Evolutionary conservation across 78 protist genomes (phyloP), one percentile per base, ranked within the genome.

Genomic region (Emiliania huxleyi): DNA sequence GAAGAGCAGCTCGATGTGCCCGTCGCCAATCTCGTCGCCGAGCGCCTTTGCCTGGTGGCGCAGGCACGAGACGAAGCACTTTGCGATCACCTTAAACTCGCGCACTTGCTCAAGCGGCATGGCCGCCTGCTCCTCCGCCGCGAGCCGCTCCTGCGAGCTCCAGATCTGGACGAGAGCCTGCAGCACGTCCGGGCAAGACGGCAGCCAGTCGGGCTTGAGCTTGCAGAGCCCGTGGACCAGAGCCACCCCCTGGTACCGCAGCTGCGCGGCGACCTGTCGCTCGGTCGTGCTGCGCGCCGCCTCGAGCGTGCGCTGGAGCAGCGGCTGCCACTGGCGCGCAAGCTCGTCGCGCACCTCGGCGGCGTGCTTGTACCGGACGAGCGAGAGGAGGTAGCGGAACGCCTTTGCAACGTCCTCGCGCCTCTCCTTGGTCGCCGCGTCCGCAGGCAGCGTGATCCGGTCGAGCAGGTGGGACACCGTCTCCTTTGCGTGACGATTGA

Each of bases 61-160:
- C 73, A 96, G 96, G 90, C 95, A 96, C 26, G 75, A 56, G 5
- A 97, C 19, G 93, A 97, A 92, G 81, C 96, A 95, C 91, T 97
- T 95, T 52, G 95, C 94, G 44, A 97, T 3, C 46, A 94, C 84
- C 93, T 96, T 96, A 4, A 96, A 69, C 84, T 96, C 98, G 18
- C 35, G 44, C 25, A 90, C n/a, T 19, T 90, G 93, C n/a, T 84
- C 93, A 12, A 94, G 48, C 29, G 84, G 25, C 84, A 83, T 48
- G 29, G 38, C 40, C 8, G 75, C 75, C 33, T 62, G 75, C 87
- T 81, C 83, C 91, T 94, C 95, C 49, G 25, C 22, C 49, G 15
- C 26, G 25, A 94, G 52, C 55, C 95, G 73, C 88, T 40, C 71
- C 40, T 1, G 0, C 40, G 89, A 84, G n/a, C 37, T 8, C 95